Percentiles rank a stretch among this genome's conserved stretches.
These are phyloP conservation scores for Metschnikowia santaceciliae DNA, from an alignment of 805 yeast species.

Conservation along the genomic window DNA sequence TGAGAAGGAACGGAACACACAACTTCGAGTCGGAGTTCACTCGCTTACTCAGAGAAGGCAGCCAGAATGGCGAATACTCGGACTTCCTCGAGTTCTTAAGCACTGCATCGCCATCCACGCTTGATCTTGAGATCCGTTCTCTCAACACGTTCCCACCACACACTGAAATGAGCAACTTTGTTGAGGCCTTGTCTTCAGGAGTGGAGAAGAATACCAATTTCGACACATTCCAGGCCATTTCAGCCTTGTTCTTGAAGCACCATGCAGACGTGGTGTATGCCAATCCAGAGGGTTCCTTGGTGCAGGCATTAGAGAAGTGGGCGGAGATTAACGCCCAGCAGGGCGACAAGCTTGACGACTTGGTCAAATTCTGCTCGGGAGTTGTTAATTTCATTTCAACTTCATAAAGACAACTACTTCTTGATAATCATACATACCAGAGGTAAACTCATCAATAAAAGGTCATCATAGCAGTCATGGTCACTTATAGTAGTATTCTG, in stretches of 20 bases:
- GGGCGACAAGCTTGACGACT: conserved; percentile 54
- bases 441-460: not conserved
- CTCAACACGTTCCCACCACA: conserved; percentile 63
- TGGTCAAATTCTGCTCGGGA: conserved; percentile 78
- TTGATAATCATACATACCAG: not conserved
- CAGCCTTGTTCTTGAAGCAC: conserved; percentile 64
- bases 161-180: conserved; percentile 59
- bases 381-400: conserved; percentile 55
- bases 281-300: conserved; percentile 35
- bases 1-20: conserved; percentile 30
- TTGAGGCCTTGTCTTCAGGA: conserved; percentile 64
- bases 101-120: conserved; percentile 64
- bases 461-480: too few species aligned
- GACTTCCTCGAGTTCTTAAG: conserved; percentile 55
- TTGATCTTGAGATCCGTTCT: conserved; percentile 86
- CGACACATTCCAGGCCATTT: conserved; percentile 80
- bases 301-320: conserved; percentile 49
- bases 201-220: conserved; percentile 52
- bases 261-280: conserved; percentile 77
- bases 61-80: conserved; percentile 35
- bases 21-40: conserved; percentile 76
- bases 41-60: conserved; percentile 52
- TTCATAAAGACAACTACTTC: not conserved
- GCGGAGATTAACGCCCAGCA: conserved; percentile 35
- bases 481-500: too few species aligned